A percentile compares a stretch with the other conserved stretches of the same genome.
These are phyloP conservation scores for Lasiosphaeria ovina DNA, from an alignment of 495 filamentous ascomycete genomes.

Conservation along the genomic window DNA sequence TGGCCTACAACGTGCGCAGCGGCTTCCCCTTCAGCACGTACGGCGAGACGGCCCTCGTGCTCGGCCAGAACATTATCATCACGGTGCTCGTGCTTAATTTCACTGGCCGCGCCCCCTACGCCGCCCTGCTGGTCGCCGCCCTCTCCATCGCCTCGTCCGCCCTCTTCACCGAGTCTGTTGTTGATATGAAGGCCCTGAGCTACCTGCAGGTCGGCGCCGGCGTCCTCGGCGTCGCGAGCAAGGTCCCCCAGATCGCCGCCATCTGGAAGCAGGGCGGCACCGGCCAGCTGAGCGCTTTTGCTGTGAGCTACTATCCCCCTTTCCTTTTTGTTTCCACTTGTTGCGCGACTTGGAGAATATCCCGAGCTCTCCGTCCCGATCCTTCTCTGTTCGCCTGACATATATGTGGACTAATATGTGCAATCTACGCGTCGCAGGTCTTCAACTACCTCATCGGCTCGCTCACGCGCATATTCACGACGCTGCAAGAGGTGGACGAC, in stretches of 20 bases:
- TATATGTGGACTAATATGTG: not conserved
- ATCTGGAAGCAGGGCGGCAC: constrained; percentile 83
- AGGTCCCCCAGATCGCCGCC: constrained; percentile 85
- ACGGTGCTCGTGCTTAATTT: constrained; percentile 79
- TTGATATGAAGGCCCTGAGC: constrained; percentile 65
- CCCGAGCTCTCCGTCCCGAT: too few relatives aligned
- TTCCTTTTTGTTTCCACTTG: not conserved
- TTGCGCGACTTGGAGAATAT: too few relatives aligned
- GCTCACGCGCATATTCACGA: constrained; percentile 93
- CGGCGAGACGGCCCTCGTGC: constrained; percentile 88
- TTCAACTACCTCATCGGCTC: constrained; percentile 96
- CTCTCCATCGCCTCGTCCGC: constrained; percentile 65
- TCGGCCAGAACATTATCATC: constrained; percentile 88
- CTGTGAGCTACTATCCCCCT: constrained; percentile 56
- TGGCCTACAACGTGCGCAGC: constrained; percentile 86
- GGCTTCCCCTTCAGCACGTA: constrained; percentile 94
- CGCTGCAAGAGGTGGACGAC: constrained; percentile 92
- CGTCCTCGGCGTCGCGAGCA: constrained; percentile 77
- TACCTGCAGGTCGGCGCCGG: constrained; percentile 85
- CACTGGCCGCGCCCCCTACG: constrained; percentile 56
- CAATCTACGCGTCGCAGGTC: constrained; percentile 55
- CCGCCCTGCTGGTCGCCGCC: constrained; percentile 72
- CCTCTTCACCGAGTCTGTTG: constrained; percentile 64
- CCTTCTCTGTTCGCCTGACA: too few relatives aligned
- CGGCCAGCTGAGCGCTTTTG: constrained; percentile 93